phyloP scores from a whole-genome alignment of 2,329 filamentous ascomycete species.

The Fusarium ramigenum region DNA sequence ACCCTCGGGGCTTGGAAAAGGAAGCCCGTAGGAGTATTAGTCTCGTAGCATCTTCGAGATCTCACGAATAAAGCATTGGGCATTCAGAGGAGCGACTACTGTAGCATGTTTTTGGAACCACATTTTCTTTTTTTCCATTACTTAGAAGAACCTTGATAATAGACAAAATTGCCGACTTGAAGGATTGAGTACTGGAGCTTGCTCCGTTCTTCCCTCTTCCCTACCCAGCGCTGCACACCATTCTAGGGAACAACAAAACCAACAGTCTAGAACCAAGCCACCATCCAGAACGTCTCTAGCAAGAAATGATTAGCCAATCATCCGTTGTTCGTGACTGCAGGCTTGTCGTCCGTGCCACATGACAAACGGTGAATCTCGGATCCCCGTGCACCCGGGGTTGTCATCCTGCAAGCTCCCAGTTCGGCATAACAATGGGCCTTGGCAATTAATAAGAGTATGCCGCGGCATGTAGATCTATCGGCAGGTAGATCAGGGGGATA shows the following conservation, averaged over 20 bases:
- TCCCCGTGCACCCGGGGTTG: background rate
- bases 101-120: background rate
- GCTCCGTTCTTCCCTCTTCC: background rate
- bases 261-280: background rate
- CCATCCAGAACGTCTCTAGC: background rate
- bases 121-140: background rate
- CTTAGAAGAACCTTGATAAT: fast-evolving
- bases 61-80: background rate
- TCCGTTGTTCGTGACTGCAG: background rate
- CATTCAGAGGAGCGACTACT: background rate
- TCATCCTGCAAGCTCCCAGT: background rate
- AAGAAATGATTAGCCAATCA: background rate
- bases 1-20: background rate
- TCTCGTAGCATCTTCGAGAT: background rate
- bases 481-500: background rate
- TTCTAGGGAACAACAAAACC: fast-evolving
- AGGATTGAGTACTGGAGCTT: background rate
- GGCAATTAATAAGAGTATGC: background rate
- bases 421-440: background rate
- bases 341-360: background rate
- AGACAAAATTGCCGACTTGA: background rate
- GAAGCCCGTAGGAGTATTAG: background rate
- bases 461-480: background rate
- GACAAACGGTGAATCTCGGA: background rate
- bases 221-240: background rate